Percentiles rank a stretch among this genome's conserved stretches.
phyloP scores from a whole-genome alignment of 2,329 filamentous ascomycete genomes.

The Scleromitrula shiraiana region DNA sequence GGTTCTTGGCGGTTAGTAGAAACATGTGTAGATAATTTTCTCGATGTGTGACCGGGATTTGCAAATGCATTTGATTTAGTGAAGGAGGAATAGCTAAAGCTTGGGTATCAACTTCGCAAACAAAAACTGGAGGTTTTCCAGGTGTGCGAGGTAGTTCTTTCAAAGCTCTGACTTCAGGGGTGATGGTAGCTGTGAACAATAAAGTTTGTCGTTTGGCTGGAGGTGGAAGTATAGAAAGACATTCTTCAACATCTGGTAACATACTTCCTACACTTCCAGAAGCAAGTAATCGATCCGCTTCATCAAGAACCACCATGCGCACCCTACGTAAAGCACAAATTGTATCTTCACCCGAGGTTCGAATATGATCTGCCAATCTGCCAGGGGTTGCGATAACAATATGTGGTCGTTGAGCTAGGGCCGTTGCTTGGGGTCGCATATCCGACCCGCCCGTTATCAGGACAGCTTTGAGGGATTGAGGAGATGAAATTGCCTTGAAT shows the following conservation, averaged over 20 bases:
- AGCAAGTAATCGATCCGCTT: slow-evolving; percentile 83
- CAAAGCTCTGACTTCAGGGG: slow-evolving; percentile 79
- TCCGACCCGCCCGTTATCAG: slow-evolving; percentile 90
- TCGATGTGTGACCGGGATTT: slow-evolving; percentile 84
- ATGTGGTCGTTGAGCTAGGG: slow-evolving; percentile 73
- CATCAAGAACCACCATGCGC: slow-evolving; percentile 84
- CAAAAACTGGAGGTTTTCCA: slow-evolving; percentile 69
- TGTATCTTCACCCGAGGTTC: slow-evolving; percentile 84
- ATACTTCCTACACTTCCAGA: slow-evolving; percentile 39
- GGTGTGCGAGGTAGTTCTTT: slow-evolving; percentile 66
- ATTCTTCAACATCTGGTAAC: slow-evolving; percentile 12
- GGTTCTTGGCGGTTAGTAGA: slow-evolving; percentile 69
- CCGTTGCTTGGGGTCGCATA: slow-evolving; percentile 84
- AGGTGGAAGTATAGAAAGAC: slow-evolving; percentile 68
- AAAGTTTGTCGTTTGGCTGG: slow-evolving; percentile 78
- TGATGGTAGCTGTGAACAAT: slow-evolving; percentile 93
- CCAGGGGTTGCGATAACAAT: slow-evolving; percentile 92
- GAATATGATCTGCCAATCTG: slow-evolving; percentile 86
- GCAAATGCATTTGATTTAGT: slow-evolving; percentile 75
- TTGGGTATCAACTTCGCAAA: slow-evolving; percentile 79
- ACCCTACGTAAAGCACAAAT: slow-evolving; percentile 72
- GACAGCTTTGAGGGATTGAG: slow-evolving; percentile 77
- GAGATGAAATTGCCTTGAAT: slow-evolving; percentile 83
- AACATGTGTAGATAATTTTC: slow-evolving; percentile 93
- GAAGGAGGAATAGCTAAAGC: slow-evolving; percentile 70